These are phyloP conservation scores for Andrographis paniculata DNA, from an alignment of 305 asterid genomes.

Conservation along the genomic window DNA sequence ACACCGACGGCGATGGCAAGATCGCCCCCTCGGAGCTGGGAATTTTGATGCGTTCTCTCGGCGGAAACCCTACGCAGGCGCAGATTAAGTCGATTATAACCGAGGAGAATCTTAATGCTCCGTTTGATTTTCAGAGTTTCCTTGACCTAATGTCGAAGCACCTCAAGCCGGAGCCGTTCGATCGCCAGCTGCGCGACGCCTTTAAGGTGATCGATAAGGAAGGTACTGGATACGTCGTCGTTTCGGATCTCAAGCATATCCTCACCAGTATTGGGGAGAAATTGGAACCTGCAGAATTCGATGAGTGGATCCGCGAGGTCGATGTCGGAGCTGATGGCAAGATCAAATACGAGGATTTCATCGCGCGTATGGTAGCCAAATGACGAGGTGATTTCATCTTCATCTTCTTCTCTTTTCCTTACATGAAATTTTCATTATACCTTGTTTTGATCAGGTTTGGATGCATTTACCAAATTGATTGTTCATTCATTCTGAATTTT, in stretches of 20 bases:
- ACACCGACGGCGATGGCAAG: constrained; percentile 89
- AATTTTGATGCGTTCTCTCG: constrained; percentile 93
- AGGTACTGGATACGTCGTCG: constrained; percentile 65
- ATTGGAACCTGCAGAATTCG: constrained; percentile 86
- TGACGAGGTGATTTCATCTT: constrained; percentile 27
- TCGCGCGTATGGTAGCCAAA: constrained; percentile 88
- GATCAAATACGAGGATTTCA: constrained; percentile 91
- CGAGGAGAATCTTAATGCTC: constrained; percentile 59
- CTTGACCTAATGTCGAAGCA: constrained; percentile 83
- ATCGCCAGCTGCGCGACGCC: constrained; percentile 91
- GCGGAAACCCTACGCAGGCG: constrained; percentile 93
- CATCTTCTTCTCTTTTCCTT: no score
- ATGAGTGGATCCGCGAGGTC: constrained; percentile 99
- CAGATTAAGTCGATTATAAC: constrained; percentile 64
- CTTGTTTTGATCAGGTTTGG: no score
- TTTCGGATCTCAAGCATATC: constrained; percentile 88
- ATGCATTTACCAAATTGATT: no score
- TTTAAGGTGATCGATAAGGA: constrained; percentile 94
- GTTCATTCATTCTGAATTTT: no score
- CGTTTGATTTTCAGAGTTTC: constrained; percentile 74
- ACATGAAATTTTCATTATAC: no score
- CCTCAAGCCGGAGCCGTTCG: constrained; percentile 92
- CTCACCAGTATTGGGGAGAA: constrained; percentile 38
- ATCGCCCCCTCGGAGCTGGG: constrained; percentile 95
- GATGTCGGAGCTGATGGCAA: constrained; percentile 96